Base-by-base conservation (phyloP, 768 basidiomycete genomes). In the Boletellus emodensis region DNA sequence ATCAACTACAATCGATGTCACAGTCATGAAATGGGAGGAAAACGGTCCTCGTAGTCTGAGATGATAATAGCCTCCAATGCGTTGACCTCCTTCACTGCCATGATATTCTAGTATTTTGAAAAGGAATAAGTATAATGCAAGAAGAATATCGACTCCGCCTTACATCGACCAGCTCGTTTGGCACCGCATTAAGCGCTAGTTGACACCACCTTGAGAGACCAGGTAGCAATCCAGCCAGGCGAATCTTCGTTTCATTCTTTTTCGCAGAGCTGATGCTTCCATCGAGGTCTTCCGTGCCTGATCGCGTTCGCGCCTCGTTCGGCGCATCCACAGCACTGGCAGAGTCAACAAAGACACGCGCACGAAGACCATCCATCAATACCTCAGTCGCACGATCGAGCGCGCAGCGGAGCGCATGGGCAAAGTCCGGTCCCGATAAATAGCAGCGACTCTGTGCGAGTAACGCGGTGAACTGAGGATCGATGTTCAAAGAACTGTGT, bases 111-210 rank as follows among this genome's bases (percentile, higher is more conserved):
- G 59, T 1, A 39, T 12, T 9, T 30, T 9, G 6, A 40, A 46
- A 48, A 28, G 36, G 3, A 14, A 9, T 36, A 35, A 64, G 48
- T 40, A 54, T 18, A 51, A 10, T 35, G 1, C 11, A 12, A 46
- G 2, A 48, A 11, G 14, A 37, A 10, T 7, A 44, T 40, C 20
- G 3, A 50, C 17, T 12, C 18, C 7, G 78, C 9, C 87, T 68
- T 62, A 91, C 92, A 71, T 94, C 90, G 24, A 92, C 79, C 56
- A 92, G 71, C 64, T 88, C 89, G 63, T 90, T 91, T 32, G 88
- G 90, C 48, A 85, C 63, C 15, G 79, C 79, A 54, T 81, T 77
- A 57, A 92, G 64, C 36, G 84, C 83, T 51, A 82, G 51, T 55
- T 80, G 80, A 59, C 84, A 85, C 90, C 92, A 93, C 49, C 82